These are phyloP conservation scores for Rubia balearica DNA, from an alignment of 305 asterid species.

Conservation along the genomic window DNA sequence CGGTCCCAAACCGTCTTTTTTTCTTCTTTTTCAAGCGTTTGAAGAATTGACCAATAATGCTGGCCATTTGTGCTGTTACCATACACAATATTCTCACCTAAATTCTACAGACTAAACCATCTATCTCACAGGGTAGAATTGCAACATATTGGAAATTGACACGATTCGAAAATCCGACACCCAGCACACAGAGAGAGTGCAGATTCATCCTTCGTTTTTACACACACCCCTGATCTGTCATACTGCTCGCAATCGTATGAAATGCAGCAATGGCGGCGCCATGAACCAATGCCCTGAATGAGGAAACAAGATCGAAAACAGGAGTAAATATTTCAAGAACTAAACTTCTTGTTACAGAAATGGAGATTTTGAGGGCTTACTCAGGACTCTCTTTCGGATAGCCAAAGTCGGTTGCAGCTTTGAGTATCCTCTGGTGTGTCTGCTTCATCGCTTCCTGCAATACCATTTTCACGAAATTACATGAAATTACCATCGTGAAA, in stretches of 20 bases:
- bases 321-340: background rate
- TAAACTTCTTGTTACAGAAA: background rate
- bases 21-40: too few relatives aligned
- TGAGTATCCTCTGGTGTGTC: conserved; percentile 73
- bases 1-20: too few relatives aligned
- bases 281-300: conserved; percentile 72
- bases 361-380: conserved; percentile 39
- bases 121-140: background rate
- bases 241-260: conserved; percentile 70
- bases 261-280: conserved; percentile 89
- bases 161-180: background rate
- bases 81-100: background rate
- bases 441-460: conserved; percentile 95
- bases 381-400: conserved; percentile 94
- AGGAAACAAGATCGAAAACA: background rate
- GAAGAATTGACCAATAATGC: too few relatives aligned
- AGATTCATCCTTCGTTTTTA: conserved; percentile 18
- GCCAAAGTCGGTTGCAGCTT: conserved; percentile 86
- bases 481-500: background rate
- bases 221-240: conserved; percentile 95
- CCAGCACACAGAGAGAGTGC: background rate
- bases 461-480: background rate
- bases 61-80: background rate
- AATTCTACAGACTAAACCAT: background rate
- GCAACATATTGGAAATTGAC: background rate